Conservation (phyloP, 495 filamentous ascomycete species). For the Hamigera avellanea region DNA sequence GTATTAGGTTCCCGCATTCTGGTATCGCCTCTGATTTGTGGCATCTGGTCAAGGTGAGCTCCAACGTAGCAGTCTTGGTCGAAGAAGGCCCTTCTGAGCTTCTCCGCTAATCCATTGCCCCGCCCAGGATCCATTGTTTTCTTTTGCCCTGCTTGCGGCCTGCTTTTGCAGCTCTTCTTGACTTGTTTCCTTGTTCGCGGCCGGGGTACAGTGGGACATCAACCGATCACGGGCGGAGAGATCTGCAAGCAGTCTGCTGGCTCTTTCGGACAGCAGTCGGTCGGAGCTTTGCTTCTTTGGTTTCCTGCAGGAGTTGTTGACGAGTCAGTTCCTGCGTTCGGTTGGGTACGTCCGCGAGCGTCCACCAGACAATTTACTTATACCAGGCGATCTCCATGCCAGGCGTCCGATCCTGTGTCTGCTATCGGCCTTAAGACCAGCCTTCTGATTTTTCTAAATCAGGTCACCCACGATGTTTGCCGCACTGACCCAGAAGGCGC, state of each 20-base stretch:
- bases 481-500: slow-evolving; percentile 21
- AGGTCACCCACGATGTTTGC: slow-evolving; percentile 22
- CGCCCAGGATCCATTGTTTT: not conserved
- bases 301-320: not conserved
- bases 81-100: too few species aligned
- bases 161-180: not conserved
- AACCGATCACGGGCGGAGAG: not conserved
- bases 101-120: too few species aligned
- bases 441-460: slow-evolving; percentile 7
- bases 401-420: slow-evolving; percentile 6
- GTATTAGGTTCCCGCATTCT: too few species aligned
- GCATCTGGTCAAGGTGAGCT: too few species aligned
- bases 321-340: not conserved
- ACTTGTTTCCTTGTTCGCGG: not conserved
- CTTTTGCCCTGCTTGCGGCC: not conserved
- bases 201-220: not conserved
- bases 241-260: not conserved
- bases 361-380: slow-evolving; percentile 19
- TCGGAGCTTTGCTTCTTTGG: not conserved
- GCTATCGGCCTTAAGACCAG: slow-evolving; percentile 6
- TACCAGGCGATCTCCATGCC: slow-evolving; percentile 24
- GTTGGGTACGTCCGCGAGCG: not conserved
- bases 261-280: not conserved
- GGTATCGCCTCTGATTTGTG: too few species aligned
- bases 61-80: too few species aligned